A percentile compares a stretch with the other conserved stretches of the same genome.
Conservation (phyloP, 768 basidiomycete genomes). For the Pleurotus pulmonarius region DNA sequence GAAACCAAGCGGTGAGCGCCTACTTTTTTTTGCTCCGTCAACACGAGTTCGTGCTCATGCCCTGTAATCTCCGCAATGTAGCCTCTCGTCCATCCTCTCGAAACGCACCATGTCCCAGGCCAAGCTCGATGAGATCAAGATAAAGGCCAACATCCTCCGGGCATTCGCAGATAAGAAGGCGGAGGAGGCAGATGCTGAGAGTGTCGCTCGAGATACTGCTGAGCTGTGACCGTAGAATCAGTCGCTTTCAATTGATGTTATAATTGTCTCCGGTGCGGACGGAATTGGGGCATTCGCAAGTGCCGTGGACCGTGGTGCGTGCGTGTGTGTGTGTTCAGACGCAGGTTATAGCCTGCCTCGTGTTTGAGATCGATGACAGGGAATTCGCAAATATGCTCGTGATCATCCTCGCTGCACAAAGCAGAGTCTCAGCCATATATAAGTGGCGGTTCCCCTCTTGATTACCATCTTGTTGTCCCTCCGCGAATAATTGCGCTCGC, state of each 20-base stretch:
- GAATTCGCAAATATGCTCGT: conserved; percentile 20
- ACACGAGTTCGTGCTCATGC: conserved; percentile 13
- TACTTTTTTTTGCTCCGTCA: conserved; percentile 1
- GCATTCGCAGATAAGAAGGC: conserved; percentile 50
- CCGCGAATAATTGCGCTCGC: neutral
- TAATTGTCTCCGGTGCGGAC: conserved; percentile 11
- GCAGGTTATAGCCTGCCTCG: conserved; percentile 19
- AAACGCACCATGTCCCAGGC: conserved; percentile 72
- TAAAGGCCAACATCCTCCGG: conserved; percentile 82
- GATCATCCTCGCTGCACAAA: conserved; percentile 18
- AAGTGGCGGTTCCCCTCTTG: neutral
- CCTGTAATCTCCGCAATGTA: conserved; percentile 22
- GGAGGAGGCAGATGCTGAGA: conserved; percentile 31
- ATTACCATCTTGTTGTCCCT: neutral
- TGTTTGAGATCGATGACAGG: conserved; percentile 19
- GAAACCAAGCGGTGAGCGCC: conserved; percentile 72
- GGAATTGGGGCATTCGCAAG: neutral
- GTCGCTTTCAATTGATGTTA: neutral
- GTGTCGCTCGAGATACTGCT: conserved; percentile 21
- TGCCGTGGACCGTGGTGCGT: neutral
- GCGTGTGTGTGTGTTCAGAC: neutral
- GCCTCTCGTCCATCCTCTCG: conserved; percentile 70
- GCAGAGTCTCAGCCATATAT: conserved; percentile 4
- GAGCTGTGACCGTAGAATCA: conserved; percentile 45
- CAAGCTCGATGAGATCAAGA: conserved; percentile 91